Percentiles rank a stretch among this genome's conserved stretches.
phyloP scores from a whole-genome alignment of 148 eudicot genomes.

The Rhododendron simsii region DNA sequence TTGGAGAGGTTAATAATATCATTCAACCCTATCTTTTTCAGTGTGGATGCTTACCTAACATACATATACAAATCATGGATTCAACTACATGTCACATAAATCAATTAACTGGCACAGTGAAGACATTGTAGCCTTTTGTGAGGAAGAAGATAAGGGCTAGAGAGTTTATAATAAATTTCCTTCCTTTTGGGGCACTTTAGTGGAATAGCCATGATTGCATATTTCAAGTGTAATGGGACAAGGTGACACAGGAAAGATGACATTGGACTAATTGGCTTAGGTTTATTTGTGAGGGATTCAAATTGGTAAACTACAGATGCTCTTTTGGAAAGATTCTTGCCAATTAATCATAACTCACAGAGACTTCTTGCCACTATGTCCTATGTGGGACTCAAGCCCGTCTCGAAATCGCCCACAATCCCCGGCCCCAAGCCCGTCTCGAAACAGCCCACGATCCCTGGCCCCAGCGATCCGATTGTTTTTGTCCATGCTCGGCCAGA shows the following conservation, averaged over 20 bases:
- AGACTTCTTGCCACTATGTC: neutral
- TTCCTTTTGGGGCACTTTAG: neutral
- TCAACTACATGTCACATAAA: slow-evolving; percentile 22
- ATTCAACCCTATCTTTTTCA: slow-evolving; percentile 14
- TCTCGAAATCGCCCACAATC: neutral
- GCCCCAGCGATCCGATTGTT: too few species aligned
- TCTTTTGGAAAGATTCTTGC: neutral
- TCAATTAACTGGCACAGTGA: neutral
- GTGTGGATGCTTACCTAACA: slow-evolving; percentile 26
- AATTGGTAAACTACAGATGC: neutral
- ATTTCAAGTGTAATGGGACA: slow-evolving; percentile 2
- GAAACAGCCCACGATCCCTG: neutral
- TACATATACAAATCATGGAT: slow-evolving; percentile 13
- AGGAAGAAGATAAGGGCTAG: neutral
- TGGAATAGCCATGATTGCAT: neutral
- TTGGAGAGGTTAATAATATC: slow-evolving; percentile 11
- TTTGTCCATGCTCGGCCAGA: neutral
- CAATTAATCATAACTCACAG: neutral
- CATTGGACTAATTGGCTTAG: neutral
- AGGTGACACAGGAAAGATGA: neutral
- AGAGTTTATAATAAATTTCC: neutral
- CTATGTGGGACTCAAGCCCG: neutral
- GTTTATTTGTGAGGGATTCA: neutral
- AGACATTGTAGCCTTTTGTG: slow-evolving; percentile 1
- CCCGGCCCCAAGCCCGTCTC: neutral